Conservation (phyloP, 192 early-diverging fungal genomes). For the Backusella luteola region DNA sequence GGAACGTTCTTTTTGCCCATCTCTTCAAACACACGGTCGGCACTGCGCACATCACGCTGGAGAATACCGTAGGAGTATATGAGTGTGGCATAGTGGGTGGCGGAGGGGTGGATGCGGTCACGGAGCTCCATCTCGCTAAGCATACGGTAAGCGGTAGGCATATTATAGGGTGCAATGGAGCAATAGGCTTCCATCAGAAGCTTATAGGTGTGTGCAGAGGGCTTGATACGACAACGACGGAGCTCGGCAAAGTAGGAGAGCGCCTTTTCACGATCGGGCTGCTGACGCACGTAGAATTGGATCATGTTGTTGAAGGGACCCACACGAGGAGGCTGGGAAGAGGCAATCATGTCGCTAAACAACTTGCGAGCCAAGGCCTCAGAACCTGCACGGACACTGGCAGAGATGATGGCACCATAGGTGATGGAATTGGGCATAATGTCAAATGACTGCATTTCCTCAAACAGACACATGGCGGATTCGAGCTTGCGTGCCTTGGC, state of each 20-base stretch:
- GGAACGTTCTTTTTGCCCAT: slow-evolving; percentile 35
- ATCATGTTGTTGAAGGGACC: slow-evolving; percentile 60
- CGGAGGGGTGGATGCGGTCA: slow-evolving; percentile 37
- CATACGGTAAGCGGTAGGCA: slow-evolving; percentile 47
- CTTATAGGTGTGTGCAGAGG: slow-evolving; percentile 53
- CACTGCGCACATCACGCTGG: slow-evolving; percentile 46
- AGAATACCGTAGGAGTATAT: slow-evolving; percentile 55
- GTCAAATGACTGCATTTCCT: slow-evolving; percentile 50
- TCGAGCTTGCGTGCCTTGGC: slow-evolving; percentile 58
- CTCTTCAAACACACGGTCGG: slow-evolving; percentile 41
- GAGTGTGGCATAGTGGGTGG: slow-evolving; percentile 51
- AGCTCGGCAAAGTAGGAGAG: slow-evolving; percentile 49
- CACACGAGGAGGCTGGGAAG: slow-evolving; percentile 47
- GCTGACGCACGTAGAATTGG: slow-evolving; percentile 58
- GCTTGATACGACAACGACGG: slow-evolving; percentile 36
- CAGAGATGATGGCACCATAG: slow-evolving; percentile 55
- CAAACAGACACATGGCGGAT: slow-evolving; percentile 42
- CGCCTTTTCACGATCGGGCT: slow-evolving; percentile 44
- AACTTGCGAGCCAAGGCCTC: slow-evolving; percentile 46
- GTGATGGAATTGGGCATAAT: slow-evolving; percentile 53
- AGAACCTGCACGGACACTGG: slow-evolving; percentile 50
- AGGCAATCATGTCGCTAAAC: slow-evolving; percentile 47
- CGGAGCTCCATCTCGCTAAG: slow-evolving; percentile 39
- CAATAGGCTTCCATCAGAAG: slow-evolving; percentile 54
- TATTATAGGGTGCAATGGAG: slow-evolving; percentile 52